Percentiles rank a stretch among this genome's conserved stretches.
These are phyloP conservation scores for Fraxinus ornus DNA, from an alignment of 305 asterid species.

Conservation along the genomic window DNA sequence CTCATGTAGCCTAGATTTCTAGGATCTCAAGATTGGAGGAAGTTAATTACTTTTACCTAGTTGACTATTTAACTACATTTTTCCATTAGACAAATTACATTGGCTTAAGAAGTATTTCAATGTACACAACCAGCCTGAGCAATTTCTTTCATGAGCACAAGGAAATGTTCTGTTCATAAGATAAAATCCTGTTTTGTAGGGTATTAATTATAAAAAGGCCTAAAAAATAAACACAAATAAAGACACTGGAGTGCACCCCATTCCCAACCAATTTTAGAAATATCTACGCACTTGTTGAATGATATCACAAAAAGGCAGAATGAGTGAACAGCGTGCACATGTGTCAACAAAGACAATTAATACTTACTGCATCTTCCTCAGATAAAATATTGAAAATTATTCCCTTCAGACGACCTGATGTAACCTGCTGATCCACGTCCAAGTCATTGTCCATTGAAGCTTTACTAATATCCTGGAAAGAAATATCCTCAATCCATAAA, in stretches of 20 bases:
- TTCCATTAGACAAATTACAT: neutral
- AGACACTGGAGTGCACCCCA: neutral
- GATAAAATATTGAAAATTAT: slow-evolving; percentile 52
- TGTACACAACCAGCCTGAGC: neutral
- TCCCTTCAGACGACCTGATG: slow-evolving; percentile 54
- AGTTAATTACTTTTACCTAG: neutral
- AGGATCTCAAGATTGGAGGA: neutral
- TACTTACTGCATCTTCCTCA: slow-evolving; percentile 70
- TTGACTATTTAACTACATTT: neutral
- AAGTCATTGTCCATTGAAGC: slow-evolving; percentile 55
- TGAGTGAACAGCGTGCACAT: neutral
- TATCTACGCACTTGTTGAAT: slow-evolving; percentile 10
- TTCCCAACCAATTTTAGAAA: neutral
- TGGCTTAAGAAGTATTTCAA: neutral
- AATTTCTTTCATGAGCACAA: neutral
- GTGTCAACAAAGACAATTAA: slow-evolving; percentile 8
- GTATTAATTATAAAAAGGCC: neutral
- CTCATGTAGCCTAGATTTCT: neutral
- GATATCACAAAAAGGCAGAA: slow-evolving; percentile 11
- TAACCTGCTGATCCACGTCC: slow-evolving; percentile 44
- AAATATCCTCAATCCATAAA: slow-evolving; percentile 15
- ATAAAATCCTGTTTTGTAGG: neutral
- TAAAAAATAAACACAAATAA: neutral
- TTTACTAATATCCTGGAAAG: slow-evolving; percentile 23
- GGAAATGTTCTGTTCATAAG: neutral